These are phyloP conservation scores for Calonectria fujianensis DNA, from an alignment of 2,329 filamentous ascomycete genomes.

Conservation along the genomic window DNA sequence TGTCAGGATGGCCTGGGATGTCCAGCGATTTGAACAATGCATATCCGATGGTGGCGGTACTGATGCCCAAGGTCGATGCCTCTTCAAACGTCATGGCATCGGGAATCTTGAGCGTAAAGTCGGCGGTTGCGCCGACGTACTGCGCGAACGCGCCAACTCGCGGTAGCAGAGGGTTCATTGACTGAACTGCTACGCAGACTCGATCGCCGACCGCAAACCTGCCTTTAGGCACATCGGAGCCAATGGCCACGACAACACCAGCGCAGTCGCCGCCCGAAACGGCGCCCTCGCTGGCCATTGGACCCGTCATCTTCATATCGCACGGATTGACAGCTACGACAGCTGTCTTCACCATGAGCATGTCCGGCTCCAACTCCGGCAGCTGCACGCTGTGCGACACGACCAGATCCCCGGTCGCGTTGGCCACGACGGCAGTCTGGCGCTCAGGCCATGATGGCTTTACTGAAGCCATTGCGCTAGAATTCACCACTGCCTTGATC, in stretches of 20 bases:
- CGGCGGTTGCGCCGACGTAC: conserved; percentile 23
- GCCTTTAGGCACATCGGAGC: not conserved
- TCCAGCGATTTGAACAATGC: conserved; percentile 24
- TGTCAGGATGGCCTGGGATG: conserved; percentile 31
- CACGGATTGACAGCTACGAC: conserved; percentile 25
- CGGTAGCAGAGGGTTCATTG: conserved; percentile 16
- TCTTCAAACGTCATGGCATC: conserved; percentile 20
- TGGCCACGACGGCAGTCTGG: conserved; percentile 4
- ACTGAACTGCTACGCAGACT: conserved; percentile 23
- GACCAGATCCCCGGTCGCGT: not conserved
- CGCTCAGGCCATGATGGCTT: not conserved
- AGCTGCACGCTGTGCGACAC: not conserved
- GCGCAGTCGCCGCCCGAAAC: conserved; percentile 22
- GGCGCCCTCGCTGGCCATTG: conserved; percentile 23
- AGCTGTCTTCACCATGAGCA: conserved; percentile 12
- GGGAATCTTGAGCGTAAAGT: conserved; percentile 30
- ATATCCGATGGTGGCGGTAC: conserved; percentile 29
- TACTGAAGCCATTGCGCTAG: not conserved
- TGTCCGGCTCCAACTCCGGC: conserved; percentile 3
- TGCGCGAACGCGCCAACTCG: conserved; percentile 33
- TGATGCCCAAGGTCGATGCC: conserved; percentile 29
- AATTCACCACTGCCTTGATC: not conserved
- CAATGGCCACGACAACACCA: conserved; percentile 2
- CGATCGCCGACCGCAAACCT: conserved; percentile 16
- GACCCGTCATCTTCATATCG: conserved; percentile 29